Conservation (phyloP, 176 grass and related monocot species). For the Oryza longistaminata region DNA sequence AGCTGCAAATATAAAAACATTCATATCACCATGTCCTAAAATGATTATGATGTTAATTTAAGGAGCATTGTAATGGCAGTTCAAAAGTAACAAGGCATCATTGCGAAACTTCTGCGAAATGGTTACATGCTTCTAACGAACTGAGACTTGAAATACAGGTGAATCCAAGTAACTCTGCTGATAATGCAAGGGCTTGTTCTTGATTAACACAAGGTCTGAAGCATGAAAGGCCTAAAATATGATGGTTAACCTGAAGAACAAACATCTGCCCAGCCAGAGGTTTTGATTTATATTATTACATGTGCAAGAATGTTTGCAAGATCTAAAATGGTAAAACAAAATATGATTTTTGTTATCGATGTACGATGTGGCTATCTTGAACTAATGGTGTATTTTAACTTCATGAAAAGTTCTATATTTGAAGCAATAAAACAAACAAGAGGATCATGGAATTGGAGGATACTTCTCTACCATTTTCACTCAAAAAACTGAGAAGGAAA, state of each 20-base stretch:
- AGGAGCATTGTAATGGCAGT: background rate
- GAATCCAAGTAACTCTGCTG: background rate
- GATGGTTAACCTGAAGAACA: background rate
- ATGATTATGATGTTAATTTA: background rate
- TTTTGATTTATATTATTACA: too few species aligned
- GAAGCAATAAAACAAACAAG: background rate
- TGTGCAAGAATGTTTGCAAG: background rate
- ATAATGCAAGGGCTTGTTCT: background rate
- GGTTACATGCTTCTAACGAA: background rate
- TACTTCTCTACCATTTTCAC: background rate
- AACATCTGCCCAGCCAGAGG: background rate
- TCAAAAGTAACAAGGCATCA: background rate
- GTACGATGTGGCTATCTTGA: background rate
- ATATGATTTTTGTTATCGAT: background rate
- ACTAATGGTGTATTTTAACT: background rate
- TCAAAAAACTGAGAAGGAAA: background rate
- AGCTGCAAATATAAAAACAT: conserved; percentile 37
- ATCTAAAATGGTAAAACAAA: background rate
- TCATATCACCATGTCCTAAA: background rate
- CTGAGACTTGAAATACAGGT: background rate
- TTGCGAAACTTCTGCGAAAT: background rate
- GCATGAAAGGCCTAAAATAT: background rate
- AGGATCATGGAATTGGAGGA: background rate
- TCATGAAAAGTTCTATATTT: background rate
- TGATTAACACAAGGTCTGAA: background rate